Percentiles rank a stretch among this genome's conserved stretches.
Evolutionary conservation across 352 stramenopile species (phyloP).

Genomic region (Aphanomyces astaci): DNA sequence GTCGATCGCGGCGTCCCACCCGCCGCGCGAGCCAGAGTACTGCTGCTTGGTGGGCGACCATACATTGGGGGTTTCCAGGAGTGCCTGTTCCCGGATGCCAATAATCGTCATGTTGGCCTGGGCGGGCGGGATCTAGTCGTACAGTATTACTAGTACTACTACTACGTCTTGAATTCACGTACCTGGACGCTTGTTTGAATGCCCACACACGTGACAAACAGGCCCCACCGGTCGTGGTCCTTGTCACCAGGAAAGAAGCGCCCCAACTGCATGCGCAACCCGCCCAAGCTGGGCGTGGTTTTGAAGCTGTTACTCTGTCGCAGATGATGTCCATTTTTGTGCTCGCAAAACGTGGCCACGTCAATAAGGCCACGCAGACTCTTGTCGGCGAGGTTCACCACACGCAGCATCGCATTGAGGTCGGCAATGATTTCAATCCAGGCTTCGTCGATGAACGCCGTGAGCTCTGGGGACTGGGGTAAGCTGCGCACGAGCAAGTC

Average conservation of each 20-base stretch:
- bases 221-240: background rate
- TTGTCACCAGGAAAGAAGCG: conserved; percentile 70
- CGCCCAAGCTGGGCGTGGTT: conserved; percentile 30
- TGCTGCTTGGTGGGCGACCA: background rate
- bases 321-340: conserved; percentile 35
- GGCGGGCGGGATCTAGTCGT: background rate
- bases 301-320: conserved; percentile 36
- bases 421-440: conserved; percentile 81
- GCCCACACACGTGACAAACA: background rate
- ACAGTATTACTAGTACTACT: background rate
- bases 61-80: background rate
- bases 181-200: conserved; percentile 1
- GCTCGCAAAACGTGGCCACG: conserved; percentile 56
- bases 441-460: conserved; percentile 76
- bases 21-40: conserved; percentile 23
- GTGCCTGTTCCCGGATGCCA: conserved; percentile 10
- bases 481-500: conserved; percentile 71
- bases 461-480: conserved; percentile 67
- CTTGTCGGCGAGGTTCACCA: conserved; percentile 35
- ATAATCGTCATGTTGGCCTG: background rate
- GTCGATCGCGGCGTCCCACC: conserved; percentile 63
- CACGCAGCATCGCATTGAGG: conserved; percentile 61
- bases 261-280: conserved; percentile 60
- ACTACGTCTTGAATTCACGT: background rate
- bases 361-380: conserved; percentile 45